Percentiles rank a stretch among this genome's conserved stretches.
Conservation (phyloP, 2,329 filamentous ascomycete species). For the Endothia cerciana region DNA sequence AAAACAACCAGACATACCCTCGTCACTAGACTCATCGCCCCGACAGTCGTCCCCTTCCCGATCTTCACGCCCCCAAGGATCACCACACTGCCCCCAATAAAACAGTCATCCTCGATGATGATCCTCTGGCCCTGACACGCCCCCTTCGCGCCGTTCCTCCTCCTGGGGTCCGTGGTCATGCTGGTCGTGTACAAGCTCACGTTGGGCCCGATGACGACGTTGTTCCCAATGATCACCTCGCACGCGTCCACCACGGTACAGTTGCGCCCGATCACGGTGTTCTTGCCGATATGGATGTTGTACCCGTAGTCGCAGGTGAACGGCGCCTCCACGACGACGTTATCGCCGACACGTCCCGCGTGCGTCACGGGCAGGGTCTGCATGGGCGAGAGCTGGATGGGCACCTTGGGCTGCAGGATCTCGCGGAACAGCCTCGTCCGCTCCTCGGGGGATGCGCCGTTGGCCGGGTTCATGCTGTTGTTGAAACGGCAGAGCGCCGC, state of each 20-base stretch:
- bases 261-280: conserved; percentile 80
- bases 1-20: conserved; percentile 54
- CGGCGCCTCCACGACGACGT: conserved; percentile 80
- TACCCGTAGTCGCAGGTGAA: conserved; percentile 93
- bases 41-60: conserved; percentile 77
- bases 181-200: conserved; percentile 84
- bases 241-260: conserved; percentile 89
- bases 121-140: conserved; percentile 72
- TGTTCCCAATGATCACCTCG: conserved; percentile 78
- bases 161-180: conserved; percentile 72
- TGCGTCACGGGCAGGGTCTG: conserved; percentile 56
- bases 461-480: conserved; percentile 75
- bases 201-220: conserved; percentile 77
- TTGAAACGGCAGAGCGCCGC: conserved; percentile 86
- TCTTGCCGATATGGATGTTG: conserved; percentile 85
- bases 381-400: conserved; percentile 59
- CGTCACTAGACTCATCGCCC: conserved; percentile 83
- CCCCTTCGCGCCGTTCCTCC: conserved; percentile 74
- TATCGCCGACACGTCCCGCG: conserved; percentile 69
- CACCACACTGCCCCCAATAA: conserved; percentile 76
- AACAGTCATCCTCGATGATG: conserved; percentile 82
- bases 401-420: conserved; percentile 67
- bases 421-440: conserved; percentile 71
- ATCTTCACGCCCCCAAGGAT: conserved; percentile 81
- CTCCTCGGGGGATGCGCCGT: conserved; percentile 71